Percentiles rank a stretch among this genome's conserved stretches.
These are phyloP conservation scores for Tuber melanosporum DNA, from an alignment of 495 filamentous ascomycete species.

Conservation along the genomic window DNA sequence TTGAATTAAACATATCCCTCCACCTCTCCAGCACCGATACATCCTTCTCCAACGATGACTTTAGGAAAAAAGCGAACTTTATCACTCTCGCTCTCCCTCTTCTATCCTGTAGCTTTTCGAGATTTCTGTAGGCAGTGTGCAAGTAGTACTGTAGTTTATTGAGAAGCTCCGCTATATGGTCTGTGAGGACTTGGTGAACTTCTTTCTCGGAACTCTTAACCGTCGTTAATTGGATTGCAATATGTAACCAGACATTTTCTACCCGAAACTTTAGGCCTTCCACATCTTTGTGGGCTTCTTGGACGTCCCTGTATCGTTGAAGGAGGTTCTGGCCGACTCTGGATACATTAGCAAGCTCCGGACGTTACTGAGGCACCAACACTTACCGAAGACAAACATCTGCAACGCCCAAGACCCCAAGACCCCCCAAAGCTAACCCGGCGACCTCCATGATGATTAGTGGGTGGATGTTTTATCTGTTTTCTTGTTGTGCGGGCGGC, in stretches of 20 bases:
- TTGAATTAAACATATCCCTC: constrained; percentile 43
- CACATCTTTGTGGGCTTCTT: constrained; percentile 35
- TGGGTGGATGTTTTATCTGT: neutral
- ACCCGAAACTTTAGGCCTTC: constrained; percentile 42
- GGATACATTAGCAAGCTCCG: neutral
- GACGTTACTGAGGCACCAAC: neutral
- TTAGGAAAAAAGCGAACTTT: constrained; percentile 23
- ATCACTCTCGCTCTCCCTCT: constrained; percentile 15
- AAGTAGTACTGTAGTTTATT: constrained; percentile 42
- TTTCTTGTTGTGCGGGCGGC: neutral
- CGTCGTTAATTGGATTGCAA: constrained; percentile 43
- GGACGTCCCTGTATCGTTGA: constrained; percentile 24
- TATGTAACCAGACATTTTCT: constrained; percentile 43
- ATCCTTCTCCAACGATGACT: constrained; percentile 40
- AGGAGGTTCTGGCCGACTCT: constrained; percentile 24
- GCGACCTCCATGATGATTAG: constrained; percentile 1
- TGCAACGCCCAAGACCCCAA: constrained; percentile 17
- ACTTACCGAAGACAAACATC: constrained; percentile 31
- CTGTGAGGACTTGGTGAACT: constrained; percentile 43
- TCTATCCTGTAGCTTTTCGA: constrained; percentile 37
- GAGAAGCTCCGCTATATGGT: constrained; percentile 42
- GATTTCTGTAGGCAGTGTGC: constrained; percentile 31
- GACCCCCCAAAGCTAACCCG: constrained; percentile 14
- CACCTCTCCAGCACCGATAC: constrained; percentile 45
- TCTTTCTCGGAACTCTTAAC: constrained; percentile 39